Evolutionary conservation across 192 early-diverging fungal genomes (phyloP).

Genomic region (Podila clonocystis): DNA sequence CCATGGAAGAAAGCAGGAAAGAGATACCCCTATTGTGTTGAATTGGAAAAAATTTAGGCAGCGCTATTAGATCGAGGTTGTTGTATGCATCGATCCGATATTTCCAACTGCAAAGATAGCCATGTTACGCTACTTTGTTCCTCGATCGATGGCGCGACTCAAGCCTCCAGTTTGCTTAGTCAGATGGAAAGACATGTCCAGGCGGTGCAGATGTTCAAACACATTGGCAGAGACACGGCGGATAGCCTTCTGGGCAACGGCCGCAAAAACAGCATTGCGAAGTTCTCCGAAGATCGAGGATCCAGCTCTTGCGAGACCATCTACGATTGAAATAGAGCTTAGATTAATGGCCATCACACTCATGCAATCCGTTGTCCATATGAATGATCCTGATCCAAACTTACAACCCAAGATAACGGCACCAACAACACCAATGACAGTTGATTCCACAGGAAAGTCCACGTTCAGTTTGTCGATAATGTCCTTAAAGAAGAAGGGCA

Average conservation of each 20-base stretch:
- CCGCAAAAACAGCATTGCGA: constrained; percentile 93
- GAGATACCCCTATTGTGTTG: constrained; percentile 85
- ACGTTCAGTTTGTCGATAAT: constrained; percentile 88
- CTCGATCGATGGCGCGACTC: constrained; percentile 95
- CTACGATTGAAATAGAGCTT: constrained; percentile 21
- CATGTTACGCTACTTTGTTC: constrained; percentile 66
- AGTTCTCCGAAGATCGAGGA: constrained; percentile 87
- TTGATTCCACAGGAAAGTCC: constrained; percentile 67
- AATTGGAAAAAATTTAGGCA: not conserved
- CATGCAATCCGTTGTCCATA: no score
- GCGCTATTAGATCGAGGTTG: not conserved
- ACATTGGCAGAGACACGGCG: constrained; percentile 86
- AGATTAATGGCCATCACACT: no score
- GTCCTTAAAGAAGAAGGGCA: constrained; percentile 96
- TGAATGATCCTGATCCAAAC: constrained; percentile 8
- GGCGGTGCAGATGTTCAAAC: constrained; percentile 87
- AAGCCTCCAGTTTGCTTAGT: constrained; percentile 96
- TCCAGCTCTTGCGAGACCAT: constrained; percentile 91
- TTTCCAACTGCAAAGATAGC: not conserved
- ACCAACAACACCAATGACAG: constrained; percentile 83
- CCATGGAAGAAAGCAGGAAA: constrained; percentile 92
- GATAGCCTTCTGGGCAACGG: constrained; percentile 94
- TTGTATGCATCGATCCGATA: not conserved
- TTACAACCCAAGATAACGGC: constrained; percentile 91
- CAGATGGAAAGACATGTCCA: constrained; percentile 94